phyloP scores from a whole-genome alignment of 2,329 filamentous ascomycete genomes.

The Phyllosticta paracitricarpa region DNA sequence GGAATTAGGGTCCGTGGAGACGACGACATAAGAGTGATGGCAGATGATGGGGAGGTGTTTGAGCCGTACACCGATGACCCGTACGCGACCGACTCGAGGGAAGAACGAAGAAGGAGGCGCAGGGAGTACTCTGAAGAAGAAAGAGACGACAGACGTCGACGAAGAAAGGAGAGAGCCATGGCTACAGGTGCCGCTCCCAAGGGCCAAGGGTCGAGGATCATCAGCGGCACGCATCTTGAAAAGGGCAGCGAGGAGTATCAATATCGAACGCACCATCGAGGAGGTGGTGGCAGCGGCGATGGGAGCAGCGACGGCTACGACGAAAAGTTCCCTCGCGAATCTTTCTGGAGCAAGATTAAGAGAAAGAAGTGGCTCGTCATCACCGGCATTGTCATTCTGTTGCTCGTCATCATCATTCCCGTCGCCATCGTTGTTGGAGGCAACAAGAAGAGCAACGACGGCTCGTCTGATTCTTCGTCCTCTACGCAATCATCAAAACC shows the following conservation, averaged over 20 bases:
- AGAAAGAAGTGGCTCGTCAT: slow-evolving; percentile 52
- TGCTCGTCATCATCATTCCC: slow-evolving; percentile 38
- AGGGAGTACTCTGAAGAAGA: slow-evolving; percentile 14
- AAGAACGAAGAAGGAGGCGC: slow-evolving; percentile 14
- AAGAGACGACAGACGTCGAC: slow-evolving; percentile 18
- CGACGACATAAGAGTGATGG: slow-evolving; percentile 10
- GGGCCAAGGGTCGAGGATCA: slow-evolving; percentile 30
- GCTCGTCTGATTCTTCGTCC: slow-evolving; percentile 16
- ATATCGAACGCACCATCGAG: slow-evolving; percentile 29
- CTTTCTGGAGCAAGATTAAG: slow-evolving; percentile 23
- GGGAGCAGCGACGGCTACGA: slow-evolving; percentile 26
- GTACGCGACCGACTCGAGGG: neutral
- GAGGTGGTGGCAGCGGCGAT: slow-evolving; percentile 22
- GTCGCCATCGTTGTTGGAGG: slow-evolving; percentile 37
- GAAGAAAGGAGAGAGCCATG: slow-evolving; percentile 20
- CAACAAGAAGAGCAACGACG: slow-evolving; percentile 26
- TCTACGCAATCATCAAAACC: slow-evolving; percentile 20
- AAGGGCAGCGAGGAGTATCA: slow-evolving; percentile 34
- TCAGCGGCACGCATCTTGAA: slow-evolving; percentile 39
- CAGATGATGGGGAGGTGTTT: neutral
- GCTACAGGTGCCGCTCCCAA: slow-evolving; percentile 4
- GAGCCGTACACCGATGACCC: slow-evolving; percentile 7
- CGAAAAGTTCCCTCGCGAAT: slow-evolving; percentile 23
- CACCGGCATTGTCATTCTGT: slow-evolving; percentile 27
- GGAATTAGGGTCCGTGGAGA: slow-evolving; percentile 13